phyloP scores from a whole-genome alignment of 2,329 filamentous ascomycete genomes.

The Acephala macrosclerotiorum region DNA sequence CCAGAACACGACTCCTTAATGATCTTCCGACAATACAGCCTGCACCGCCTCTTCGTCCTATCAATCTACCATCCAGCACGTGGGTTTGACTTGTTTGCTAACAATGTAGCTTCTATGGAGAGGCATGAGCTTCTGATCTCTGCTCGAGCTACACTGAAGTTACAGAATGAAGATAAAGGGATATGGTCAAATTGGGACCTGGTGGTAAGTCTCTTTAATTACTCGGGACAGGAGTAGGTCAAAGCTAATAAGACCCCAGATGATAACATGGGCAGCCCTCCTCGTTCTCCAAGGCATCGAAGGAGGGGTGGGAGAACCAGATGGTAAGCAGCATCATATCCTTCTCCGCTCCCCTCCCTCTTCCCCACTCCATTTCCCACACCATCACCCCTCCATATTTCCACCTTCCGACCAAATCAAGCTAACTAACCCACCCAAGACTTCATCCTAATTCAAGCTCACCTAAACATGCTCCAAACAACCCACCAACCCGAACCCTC shows the following conservation, averaged over 20 bases:
- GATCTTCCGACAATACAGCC: constrained; percentile 51
- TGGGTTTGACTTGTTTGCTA: constrained; percentile 49
- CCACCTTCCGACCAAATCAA: too few species aligned
- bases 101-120: constrained; percentile 48
- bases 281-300: constrained; percentile 52
- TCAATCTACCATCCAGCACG: constrained; percentile 53
- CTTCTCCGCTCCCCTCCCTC: neutral
- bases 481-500: constrained; percentile 34
- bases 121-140: constrained; percentile 52
- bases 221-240: neutral
- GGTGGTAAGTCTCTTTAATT: constrained; percentile 36
- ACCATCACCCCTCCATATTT: too few species aligned
- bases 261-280: constrained; percentile 54
- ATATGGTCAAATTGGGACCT: constrained; percentile 55
- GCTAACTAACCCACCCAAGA: constrained; percentile 24
- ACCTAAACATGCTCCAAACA: constrained; percentile 34
- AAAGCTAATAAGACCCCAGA: constrained; percentile 24
- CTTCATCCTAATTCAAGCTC: constrained; percentile 35
- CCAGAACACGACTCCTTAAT: constrained; percentile 46
- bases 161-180: constrained; percentile 49
- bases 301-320: constrained; percentile 48
- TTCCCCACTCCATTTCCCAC: neutral
- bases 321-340: constrained; percentile 41
- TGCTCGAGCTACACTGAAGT: constrained; percentile 49
- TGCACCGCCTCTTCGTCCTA: constrained; percentile 51